Evolutionary conservation across 306 rosid species (phyloP), one percentile per base, ranked within the genome.

Genomic region (Citrullus amarus): DNA sequence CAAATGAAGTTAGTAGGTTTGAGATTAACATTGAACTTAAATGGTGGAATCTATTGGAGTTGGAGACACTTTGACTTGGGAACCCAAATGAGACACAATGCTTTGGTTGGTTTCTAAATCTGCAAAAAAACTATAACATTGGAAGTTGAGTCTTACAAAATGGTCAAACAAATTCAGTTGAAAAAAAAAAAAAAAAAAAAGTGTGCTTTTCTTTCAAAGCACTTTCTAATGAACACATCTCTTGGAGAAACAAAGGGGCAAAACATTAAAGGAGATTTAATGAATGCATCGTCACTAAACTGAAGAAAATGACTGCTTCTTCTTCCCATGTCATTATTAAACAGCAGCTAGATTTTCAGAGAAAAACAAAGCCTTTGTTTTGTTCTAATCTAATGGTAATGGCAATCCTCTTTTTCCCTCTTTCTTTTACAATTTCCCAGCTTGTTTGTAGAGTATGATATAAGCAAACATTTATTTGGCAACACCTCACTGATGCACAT

Each of bases 61-160:
- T 69, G 55, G 75, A 69, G 75, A 69, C 56, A 69, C 2, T 43
- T 69, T 69, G 75, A 69, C 36, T 69, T 20, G 75, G 75, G 75
- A 69, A 69, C 18, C 75, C 55, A 69, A 44, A 44, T n/a, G 75
- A n/a, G 36, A 44, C 36, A 36, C 2, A 68, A 44, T 44, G n/a
- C 32, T 70, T 41, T 20, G 38, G 74, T 43, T 70, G 56, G 76
- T 70, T 70, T 44, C 38, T 11, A 70, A 70, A 70, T 22, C 20
- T 43, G 54, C 28, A 20, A 70, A 44, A 44, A 44, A 44, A 12
- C 76, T 43, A 12, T 14, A 12, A n/a, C 10, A 48, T 70, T 70
- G 76, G 76, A 46, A 70, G 13, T 70, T 6, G 76, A 70, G 76
- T 14, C 41, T 46, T 53, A 15, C 6, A 15, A 25, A 22, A 70